These are phyloP conservation scores for Scedosporium aurantiacum DNA, from an alignment of 2,329 filamentous ascomycete species.

Conservation along the genomic window DNA sequence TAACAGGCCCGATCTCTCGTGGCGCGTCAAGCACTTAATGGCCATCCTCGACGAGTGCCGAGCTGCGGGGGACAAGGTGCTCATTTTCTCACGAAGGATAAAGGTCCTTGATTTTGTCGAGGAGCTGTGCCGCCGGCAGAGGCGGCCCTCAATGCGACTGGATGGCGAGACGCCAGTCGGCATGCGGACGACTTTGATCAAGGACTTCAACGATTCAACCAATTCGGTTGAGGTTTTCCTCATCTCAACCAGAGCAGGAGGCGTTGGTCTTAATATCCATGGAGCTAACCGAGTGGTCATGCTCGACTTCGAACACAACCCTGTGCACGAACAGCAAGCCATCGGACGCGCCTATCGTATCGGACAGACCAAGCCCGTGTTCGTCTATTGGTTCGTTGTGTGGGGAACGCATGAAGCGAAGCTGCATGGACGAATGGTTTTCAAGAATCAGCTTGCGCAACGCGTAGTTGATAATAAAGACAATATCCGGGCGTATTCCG, in stretches of 20 bases:
- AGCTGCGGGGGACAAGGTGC: slow-evolving; percentile 55
- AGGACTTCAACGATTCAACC: slow-evolving; percentile 50
- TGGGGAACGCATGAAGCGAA: slow-evolving; percentile 71
- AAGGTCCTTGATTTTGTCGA: slow-evolving; percentile 60
- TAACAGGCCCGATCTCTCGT: slow-evolving; percentile 50
- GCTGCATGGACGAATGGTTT: slow-evolving; percentile 63
- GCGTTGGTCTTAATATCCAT: slow-evolving; percentile 71
- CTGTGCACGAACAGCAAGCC: slow-evolving; percentile 73
- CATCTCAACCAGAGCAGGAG: slow-evolving; percentile 75
- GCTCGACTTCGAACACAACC: slow-evolving; percentile 75
- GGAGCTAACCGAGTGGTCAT: slow-evolving; percentile 80
- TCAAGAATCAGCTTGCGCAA: slow-evolving; percentile 70
- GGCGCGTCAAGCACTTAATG: slow-evolving; percentile 23
- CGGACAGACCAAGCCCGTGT: slow-evolving; percentile 70
- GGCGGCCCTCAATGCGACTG: slow-evolving; percentile 44
- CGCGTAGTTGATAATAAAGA: slow-evolving; percentile 79
- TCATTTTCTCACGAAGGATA: slow-evolving; percentile 71
- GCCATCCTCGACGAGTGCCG: slow-evolving; percentile 56
- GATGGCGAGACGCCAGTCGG: slow-evolving; percentile 52
- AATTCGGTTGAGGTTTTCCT: slow-evolving; percentile 52
- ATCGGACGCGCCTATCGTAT: slow-evolving; percentile 79
- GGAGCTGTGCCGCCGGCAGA: slow-evolving; percentile 36
- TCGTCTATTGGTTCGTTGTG: slow-evolving; percentile 70
- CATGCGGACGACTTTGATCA: slow-evolving; percentile 51
- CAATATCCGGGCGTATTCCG: slow-evolving; percentile 50